Base-by-base conservation (phyloP, 495 filamentous ascomycete species). In the Podospora pseudoanserina region DNA sequence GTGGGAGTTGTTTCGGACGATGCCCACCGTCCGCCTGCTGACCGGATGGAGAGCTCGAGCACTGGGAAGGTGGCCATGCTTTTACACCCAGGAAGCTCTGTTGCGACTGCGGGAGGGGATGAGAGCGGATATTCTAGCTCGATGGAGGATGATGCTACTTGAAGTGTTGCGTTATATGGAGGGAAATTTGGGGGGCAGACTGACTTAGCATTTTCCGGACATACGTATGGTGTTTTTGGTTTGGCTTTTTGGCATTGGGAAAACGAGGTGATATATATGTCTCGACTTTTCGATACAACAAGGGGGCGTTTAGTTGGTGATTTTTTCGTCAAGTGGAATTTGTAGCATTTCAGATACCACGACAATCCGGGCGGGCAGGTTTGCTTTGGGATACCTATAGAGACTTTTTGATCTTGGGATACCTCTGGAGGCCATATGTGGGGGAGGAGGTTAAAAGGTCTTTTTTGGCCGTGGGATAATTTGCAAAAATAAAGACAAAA, bases 1-100 rank as follows among this genome's bases (percentile, higher is more conserved):
- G 16, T 61, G 7, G 11, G 72, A 28, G 71, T 19, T 23, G 67
- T 70, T 59, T 67, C 53, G 27, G 63, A 67, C 0, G 60, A 69
- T 28, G 59, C 39, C 13, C 39, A 65, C 34, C 49, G 3, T 57
- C 65, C 20, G 19, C 23, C 34, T 49, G 5, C 5, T 49, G 39
- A 49, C 15, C 9, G 39, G 39, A 49, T 49, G 39, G 39, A 49
- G 15, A 49, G 39, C 15, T 49, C 39, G 39, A 18, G 55, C 55
- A 19, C 13, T 1, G 23, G 55, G 9, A 19, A 60, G 20, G n/a
- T 26, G 1, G 55, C n/a, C 23, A n/a, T 15, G n/a, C n/a, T 58
- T 7, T 5, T 58, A 5, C n/a, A 58, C 55, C n/a, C 55, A 1
- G 55, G 55, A 3, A 58, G 55, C 18, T 58, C 55, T 2, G 55